A percentile compares a stretch with the other conserved stretches of the same genome.
These are phyloP conservation scores for Filobasidium uniguttulatum DNA, from an alignment of 1,284 basidiomycete species.

Conservation along the genomic window DNA sequence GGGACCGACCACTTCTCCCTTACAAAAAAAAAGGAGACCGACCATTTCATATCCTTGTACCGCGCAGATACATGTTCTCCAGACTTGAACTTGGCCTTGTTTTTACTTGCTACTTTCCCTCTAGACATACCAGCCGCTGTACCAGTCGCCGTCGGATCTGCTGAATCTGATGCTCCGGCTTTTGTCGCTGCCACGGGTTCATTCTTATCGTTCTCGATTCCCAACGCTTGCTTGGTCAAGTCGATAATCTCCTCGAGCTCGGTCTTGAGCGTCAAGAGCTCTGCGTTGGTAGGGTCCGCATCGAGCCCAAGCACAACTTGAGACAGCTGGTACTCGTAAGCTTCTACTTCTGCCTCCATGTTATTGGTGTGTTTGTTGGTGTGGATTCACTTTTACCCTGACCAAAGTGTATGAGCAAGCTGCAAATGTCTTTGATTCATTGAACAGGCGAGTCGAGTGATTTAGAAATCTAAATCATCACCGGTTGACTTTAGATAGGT, in stretches of 20 bases:
- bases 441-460: no score
- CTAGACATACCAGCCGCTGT: conserved; percentile 19
- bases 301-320: conserved; percentile 78
- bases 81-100: conserved; percentile 38
- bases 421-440: not conserved
- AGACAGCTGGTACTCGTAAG: conserved; percentile 69
- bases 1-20: no score
- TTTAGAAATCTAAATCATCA: no score
- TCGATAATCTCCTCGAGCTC: conserved; percentile 83
- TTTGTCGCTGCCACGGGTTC: conserved; percentile 10
- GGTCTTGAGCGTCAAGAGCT: conserved; percentile 52
- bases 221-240: conserved; percentile 61
- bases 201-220: conserved; percentile 15
- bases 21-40: conserved; percentile 14
- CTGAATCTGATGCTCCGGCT: conserved; percentile 11
- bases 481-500: no score
- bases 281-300: conserved; percentile 65
- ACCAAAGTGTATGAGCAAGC: not conserved
- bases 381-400: not conserved
- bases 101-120: conserved; percentile 21
- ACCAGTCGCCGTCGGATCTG: conserved; percentile 15
- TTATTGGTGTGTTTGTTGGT: not conserved
- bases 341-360: conserved; percentile 55
- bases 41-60: conserved; percentile 73
- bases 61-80: conserved; percentile 88